These are phyloP conservation scores for Phytophthora vignae DNA, from an alignment of 352 stramenopile genomes.

Conservation along the genomic window DNA sequence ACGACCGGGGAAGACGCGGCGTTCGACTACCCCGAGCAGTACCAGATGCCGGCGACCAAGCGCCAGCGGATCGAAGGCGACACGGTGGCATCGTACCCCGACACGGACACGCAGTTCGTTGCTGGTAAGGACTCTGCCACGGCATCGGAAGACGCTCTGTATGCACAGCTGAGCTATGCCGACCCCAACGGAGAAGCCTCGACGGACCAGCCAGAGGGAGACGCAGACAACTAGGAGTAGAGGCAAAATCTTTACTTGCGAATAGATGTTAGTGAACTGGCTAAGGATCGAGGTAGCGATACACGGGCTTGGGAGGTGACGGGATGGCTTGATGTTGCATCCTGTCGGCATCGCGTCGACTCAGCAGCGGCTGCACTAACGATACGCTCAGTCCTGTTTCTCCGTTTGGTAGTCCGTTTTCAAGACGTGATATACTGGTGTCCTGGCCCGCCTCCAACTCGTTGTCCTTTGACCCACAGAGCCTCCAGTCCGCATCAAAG, in stretches of 20 bases:
- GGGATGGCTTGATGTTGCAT: conserved; percentile 18
- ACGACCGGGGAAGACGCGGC: conserved; percentile 60
- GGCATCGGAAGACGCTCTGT: conserved; percentile 39
- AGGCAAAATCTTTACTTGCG: conserved; percentile 29
- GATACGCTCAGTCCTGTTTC: conserved; percentile 17
- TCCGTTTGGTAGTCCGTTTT: conserved; percentile 14
- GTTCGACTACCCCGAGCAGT: conserved; percentile 85
- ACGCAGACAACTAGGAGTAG: conserved; percentile 19
- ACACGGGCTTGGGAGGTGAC: conserved; percentile 43
- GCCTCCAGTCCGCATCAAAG: conserved; percentile 42
- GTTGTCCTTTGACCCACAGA: conserved; percentile 6
- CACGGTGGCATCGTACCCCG: conserved; percentile 72
- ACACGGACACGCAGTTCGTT: conserved; percentile 73
- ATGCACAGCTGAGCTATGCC: conserved; percentile 71
- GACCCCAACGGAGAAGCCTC: conserved; percentile 42
- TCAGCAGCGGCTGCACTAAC: conserved; percentile 38
- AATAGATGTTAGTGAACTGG: conserved; percentile 21
- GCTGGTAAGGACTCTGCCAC: not conserved
- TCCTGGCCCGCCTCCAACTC: conserved; percentile 7
- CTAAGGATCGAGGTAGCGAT: conserved; percentile 53
- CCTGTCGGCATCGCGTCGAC: not conserved
- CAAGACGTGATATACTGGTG: conserved; percentile 14
- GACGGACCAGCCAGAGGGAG: conserved; percentile 29
- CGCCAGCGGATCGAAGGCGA: conserved; percentile 72
- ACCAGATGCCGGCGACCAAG: conserved; percentile 77